These are phyloP conservation scores for Alectoria sarmentosa DNA, from an alignment of 495 filamentous ascomycete species.

Conservation along the genomic window DNA sequence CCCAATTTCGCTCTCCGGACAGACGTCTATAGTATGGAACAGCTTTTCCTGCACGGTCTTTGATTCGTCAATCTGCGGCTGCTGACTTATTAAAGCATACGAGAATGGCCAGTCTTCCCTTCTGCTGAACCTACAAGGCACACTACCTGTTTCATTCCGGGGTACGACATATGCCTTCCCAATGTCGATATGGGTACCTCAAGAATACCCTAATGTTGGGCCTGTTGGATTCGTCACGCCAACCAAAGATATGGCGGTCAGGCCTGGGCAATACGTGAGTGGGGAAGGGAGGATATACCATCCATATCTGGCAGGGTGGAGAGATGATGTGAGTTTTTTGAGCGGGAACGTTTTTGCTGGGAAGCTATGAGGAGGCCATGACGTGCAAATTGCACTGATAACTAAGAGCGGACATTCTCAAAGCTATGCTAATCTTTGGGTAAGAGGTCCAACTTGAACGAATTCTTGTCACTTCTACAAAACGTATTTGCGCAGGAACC, in stretches of 20 bases:
- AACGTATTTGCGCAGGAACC: conserved; percentile 93
- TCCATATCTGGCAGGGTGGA: conserved; percentile 88
- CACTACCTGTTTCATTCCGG: conserved; percentile 80
- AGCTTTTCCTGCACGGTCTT: background rate
- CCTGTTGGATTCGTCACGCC: conserved; percentile 86
- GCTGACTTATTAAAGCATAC: conserved; percentile 53
- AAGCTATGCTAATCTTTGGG: conserved; percentile 23
- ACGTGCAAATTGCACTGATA: background rate
- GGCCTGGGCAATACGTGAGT: conserved; percentile 90
- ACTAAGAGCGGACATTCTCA: background rate
- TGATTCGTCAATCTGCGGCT: background rate
- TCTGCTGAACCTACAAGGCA: conserved; percentile 79
- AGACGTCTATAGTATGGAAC: conserved; percentile 81
- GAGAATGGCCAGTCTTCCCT: conserved; percentile 83
- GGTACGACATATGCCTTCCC: conserved; percentile 88
- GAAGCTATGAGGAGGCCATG: background rate
- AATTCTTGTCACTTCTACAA: conserved; percentile 73
- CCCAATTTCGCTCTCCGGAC: conserved; percentile 84
- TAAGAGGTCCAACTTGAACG: conserved; percentile 73
- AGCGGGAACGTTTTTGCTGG: background rate
- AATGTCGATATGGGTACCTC: conserved; percentile 90
- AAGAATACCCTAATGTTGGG: conserved; percentile 77
- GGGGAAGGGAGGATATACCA: conserved; percentile 93
- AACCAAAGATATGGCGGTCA: conserved; percentile 78
- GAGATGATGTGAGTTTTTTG: conserved; percentile 64